Evolutionary conservation across 805 yeast species (phyloP).

Genomic region (Candida coleopterorum): DNA sequence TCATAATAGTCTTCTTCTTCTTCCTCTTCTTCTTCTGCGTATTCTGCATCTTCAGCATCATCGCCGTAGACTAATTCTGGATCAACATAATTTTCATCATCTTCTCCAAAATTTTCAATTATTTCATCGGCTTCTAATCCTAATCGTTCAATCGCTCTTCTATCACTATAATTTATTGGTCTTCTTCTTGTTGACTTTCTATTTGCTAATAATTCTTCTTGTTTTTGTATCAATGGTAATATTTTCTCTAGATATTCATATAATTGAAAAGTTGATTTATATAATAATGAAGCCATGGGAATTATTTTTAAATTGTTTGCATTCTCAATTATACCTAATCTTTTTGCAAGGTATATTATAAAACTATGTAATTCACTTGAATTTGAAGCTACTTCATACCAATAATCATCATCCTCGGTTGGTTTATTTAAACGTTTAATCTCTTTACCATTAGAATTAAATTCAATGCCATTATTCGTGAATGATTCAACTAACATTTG

Average conservation of each 20-base stretch:
- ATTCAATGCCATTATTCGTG: constrained; percentile 28
- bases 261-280: constrained; percentile 15
- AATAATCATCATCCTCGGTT: constrained; percentile 13
- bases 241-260: constrained; percentile 24
- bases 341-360: constrained; percentile 17
- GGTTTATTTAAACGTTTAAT: constrained; percentile 8
- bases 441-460: constrained; percentile 28
- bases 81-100: constrained; percentile 18
- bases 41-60: constrained; percentile 15
- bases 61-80: constrained; percentile 10
- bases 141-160: constrained; percentile 7
- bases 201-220: constrained; percentile 14
- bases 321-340: constrained; percentile 15
- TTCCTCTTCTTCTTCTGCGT: constrained; percentile 9
- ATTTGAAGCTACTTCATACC: constrained; percentile 36
- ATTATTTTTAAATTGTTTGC: background rate
- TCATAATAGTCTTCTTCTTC: constrained; percentile 16
- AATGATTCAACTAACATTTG: constrained; percentile 25
- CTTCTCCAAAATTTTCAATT: constrained; percentile 11
- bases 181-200: constrained; percentile 16
- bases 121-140: constrained; percentile 13
- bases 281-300: constrained; percentile 4
- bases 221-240: constrained; percentile 24
- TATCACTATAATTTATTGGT: constrained; percentile 17
- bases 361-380: constrained; percentile 24